Conservation (phyloP, 1,284 basidiomycete genomes). For the Takashimella koratensis region DNA sequence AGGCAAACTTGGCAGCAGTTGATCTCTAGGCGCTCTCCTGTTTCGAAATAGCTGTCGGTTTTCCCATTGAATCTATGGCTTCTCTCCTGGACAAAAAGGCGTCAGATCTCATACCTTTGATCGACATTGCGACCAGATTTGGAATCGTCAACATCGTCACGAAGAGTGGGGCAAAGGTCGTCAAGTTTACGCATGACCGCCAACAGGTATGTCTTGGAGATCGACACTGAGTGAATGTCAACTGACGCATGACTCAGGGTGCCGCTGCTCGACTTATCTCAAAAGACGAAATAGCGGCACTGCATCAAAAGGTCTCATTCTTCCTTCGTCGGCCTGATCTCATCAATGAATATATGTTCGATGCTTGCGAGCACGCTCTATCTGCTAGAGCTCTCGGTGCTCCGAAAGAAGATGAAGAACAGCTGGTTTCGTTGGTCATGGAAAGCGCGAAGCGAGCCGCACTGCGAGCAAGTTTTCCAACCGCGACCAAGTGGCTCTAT, state of each 20-base stretch:
- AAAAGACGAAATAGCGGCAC: slow-evolving; percentile 4
- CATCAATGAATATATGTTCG: slow-evolving; percentile 27
- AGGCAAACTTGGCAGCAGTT: neutral
- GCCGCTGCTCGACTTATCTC: slow-evolving; percentile 31
- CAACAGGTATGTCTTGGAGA: slow-evolving; percentile 22
- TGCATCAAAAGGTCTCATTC: slow-evolving; percentile 20
- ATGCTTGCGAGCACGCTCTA: slow-evolving; percentile 32
- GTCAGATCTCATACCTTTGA: neutral
- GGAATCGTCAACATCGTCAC: slow-evolving; percentile 13
- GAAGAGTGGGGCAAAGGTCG: slow-evolving; percentile 13
- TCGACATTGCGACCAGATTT: neutral
- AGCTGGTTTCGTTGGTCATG: slow-evolving; percentile 18
- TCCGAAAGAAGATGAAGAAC: slow-evolving; percentile 9
- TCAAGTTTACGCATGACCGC: slow-evolving; percentile 38
- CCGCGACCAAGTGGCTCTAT: slow-evolving; percentile 18
- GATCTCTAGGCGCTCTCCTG: slow-evolving; percentile 22
- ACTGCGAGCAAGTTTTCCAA: slow-evolving; percentile 17
- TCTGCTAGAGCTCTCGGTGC: slow-evolving; percentile 11
- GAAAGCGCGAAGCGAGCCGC: slow-evolving; percentile 16
- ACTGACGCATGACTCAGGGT: slow-evolving; percentile 21
- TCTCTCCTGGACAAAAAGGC: neutral
- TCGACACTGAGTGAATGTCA: no score
- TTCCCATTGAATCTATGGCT: slow-evolving; percentile 1
- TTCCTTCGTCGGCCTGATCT: slow-evolving; percentile 17
- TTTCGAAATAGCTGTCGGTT: slow-evolving; percentile 29